Evolutionary conservation across 805 yeast genomes (phyloP), one percentile per base, ranked within the genome.

Genomic region (Kuraishia cidri): DNA sequence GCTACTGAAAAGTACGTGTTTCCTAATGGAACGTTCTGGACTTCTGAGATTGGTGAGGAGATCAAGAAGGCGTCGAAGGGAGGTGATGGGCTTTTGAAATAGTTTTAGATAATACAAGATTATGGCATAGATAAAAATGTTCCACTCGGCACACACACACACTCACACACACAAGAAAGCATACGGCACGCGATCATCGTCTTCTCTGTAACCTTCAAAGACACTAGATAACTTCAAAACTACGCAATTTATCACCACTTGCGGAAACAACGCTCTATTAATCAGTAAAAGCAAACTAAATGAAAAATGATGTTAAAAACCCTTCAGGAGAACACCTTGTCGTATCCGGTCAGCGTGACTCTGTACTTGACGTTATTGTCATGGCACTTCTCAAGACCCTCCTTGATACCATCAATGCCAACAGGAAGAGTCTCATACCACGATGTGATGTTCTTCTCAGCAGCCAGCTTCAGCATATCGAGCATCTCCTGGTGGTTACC

Each of bases 401-500:
- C 58, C 24, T 66, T 60, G 31, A 74, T 72, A 44, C 69, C 70
- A 29, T 57, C 69, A 42, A 63, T 76, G 33, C 60, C 54, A 42
- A 78, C 64, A 18, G 73, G 71, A 31, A 79, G 57, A 18, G 63
- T 60, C 56, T 79, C 85, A 33, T 71, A 65, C 79, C 82, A 76
- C 15, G 84, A 75, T 36, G 59, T 63, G 47, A 80, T 62, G 26
- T 64, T 56, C 44, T 76, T 64, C 43, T 75, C 65, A 14, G 70
- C 72, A 14, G 87, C 82, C 40, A 82, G 50, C 29, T 74, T 60
- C 44, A 83, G 64, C 75, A 83, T 69, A 42, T 77, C 80, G 29
- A 63, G 50, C 44, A 80, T 79, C 58, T 81, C 88, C 31, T 53
- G 54, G 51, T 75, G 74, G 30, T 79, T 67, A 29, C 76, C 92